phyloP scores from a whole-genome alignment of 2,329 filamentous ascomycete genomes.

The Microcyclosporella mali region DNA sequence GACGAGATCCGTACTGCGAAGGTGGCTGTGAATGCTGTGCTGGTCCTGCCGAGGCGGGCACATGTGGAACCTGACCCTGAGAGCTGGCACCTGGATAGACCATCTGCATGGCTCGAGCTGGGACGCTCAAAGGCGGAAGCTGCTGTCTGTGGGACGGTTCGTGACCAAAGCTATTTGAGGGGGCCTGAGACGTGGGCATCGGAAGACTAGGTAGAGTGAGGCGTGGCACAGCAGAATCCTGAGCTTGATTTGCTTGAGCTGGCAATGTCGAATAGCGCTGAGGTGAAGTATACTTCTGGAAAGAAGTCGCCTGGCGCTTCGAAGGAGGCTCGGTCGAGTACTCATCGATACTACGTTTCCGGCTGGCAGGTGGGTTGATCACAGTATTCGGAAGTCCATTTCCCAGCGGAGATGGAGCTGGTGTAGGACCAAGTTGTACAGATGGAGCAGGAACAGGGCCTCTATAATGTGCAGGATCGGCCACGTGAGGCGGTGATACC shows the following conservation, averaged over 20 bases:
- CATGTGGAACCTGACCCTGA: slow-evolving; percentile 42
- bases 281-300: slow-evolving; percentile 24
- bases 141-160: slow-evolving; percentile 35
- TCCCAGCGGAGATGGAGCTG: slow-evolving; percentile 39
- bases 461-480: slow-evolving; percentile 30
- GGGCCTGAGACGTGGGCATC: slow-evolving; percentile 45
- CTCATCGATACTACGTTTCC: slow-evolving; percentile 57
- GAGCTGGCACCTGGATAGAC: slow-evolving; percentile 59
- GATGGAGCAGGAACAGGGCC: slow-evolving; percentile 34
- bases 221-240: slow-evolving; percentile 38
- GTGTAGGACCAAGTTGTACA: slow-evolving; percentile 33
- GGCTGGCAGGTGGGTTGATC: slow-evolving; percentile 22
- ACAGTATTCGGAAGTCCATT: slow-evolving; percentile 32
- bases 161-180: slow-evolving; percentile 17
- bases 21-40: slow-evolving; percentile 18
- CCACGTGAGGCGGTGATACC: slow-evolving; percentile 44
- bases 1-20: slow-evolving; percentile 39
- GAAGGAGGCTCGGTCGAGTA: slow-evolving; percentile 49
- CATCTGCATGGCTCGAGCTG: slow-evolving; percentile 62
- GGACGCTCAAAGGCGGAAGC: slow-evolving; percentile 56
- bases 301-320: slow-evolving; percentile 42
- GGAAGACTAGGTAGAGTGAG: slow-evolving; percentile 68
- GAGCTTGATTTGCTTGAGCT: slow-evolving; percentile 27
- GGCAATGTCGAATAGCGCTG: slow-evolving; percentile 28
- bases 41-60: slow-evolving; percentile 18